Conservation (phyloP, 208 protist genomes). For the Trypanosoma caninum region DNA sequence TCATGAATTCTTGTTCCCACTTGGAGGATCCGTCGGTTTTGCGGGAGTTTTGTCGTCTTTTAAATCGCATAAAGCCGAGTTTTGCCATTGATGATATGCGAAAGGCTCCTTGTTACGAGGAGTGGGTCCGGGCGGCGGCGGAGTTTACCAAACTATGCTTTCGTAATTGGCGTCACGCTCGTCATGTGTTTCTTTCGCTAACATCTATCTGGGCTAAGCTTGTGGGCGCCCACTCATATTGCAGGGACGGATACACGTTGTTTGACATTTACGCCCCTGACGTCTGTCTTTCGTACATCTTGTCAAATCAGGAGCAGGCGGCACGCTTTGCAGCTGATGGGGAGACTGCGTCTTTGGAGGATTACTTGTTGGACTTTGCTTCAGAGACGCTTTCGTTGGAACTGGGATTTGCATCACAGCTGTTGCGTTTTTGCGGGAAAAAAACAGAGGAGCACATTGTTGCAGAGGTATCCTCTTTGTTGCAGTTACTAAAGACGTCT, state of each 20-base stretch:
- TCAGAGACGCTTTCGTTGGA: conserved; percentile 38
- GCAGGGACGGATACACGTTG: conserved; percentile 17
- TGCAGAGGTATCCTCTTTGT: conserved; percentile 2
- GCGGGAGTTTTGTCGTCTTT: conserved; percentile 40
- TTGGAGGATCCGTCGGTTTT: conserved; percentile 24
- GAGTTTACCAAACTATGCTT: conserved; percentile 28
- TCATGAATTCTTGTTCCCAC: conserved; percentile 44
- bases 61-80: conserved; percentile 64
- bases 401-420: conserved; percentile 37
- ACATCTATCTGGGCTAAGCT: conserved; percentile 28
- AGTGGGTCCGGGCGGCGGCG: conserved; percentile 28
- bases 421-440: conserved; percentile 34
- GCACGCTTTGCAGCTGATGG: conserved; percentile 9
- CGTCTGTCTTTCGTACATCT: conserved; percentile 23
- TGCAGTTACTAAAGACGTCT: conserved; percentile 1
- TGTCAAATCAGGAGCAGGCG: conserved; percentile 24
- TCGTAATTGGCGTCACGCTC: conserved; percentile 26
- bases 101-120: conserved; percentile 21
- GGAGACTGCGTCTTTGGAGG: conserved; percentile 16
- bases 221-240: conserved; percentile 26
- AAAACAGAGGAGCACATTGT: conserved; percentile 19
- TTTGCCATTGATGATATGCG: conserved; percentile 49
- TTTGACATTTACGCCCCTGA: conserved; percentile 21
- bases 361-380: conserved; percentile 43
- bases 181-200: conserved; percentile 25